phyloP scores from a whole-genome alignment of 169 alveolate species.

The Eimeria maxima region DNA sequence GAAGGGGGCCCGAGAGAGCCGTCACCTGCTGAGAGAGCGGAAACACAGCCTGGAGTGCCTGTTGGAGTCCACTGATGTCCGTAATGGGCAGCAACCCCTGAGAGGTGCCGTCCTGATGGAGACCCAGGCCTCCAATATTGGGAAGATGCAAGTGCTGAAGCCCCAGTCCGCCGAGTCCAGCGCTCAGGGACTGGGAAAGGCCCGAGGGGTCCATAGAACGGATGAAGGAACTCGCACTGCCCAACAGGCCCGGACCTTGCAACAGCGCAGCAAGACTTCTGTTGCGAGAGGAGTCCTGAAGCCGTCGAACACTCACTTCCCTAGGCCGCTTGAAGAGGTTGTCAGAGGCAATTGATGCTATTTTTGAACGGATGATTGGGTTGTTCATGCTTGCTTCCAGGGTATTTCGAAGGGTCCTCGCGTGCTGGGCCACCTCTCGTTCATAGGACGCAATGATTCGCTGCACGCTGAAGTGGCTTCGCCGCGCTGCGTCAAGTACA shows the following conservation, averaged over 20 bases:
- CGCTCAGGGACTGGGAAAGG: slow-evolving; percentile 42
- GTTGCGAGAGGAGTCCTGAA: not conserved
- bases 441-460: slow-evolving; percentile 36
- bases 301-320: slow-evolving; percentile 30
- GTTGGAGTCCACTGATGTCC: slow-evolving; percentile 21
- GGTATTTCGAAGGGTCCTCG: not conserved
- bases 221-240: slow-evolving; percentile 36
- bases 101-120: slow-evolving; percentile 7
- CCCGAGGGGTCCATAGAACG: slow-evolving; percentile 50
- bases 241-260: slow-evolving; percentile 12
- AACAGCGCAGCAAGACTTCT: slow-evolving; percentile 45
- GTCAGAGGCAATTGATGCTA: slow-evolving; percentile 34
- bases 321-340: slow-evolving; percentile 25
- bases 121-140: slow-evolving; percentile 39
- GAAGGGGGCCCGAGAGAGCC: slow-evolving; percentile 54
- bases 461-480: slow-evolving; percentile 23
- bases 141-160: slow-evolving; percentile 43
- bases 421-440: slow-evolving; percentile 65
- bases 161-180: slow-evolving; percentile 58
- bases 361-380: not conserved
- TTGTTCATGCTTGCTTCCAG: slow-evolving; percentile 11
- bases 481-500: slow-evolving; percentile 60
- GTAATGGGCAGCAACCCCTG: not conserved
- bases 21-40: slow-evolving; percentile 34
- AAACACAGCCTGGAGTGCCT: slow-evolving; percentile 1